A percentile compares a stretch with the other conserved stretches of the same genome.
Evolutionary conservation across 2,329 filamentous ascomycete genomes (phyloP).

Genomic region (Fusarium udum): DNA sequence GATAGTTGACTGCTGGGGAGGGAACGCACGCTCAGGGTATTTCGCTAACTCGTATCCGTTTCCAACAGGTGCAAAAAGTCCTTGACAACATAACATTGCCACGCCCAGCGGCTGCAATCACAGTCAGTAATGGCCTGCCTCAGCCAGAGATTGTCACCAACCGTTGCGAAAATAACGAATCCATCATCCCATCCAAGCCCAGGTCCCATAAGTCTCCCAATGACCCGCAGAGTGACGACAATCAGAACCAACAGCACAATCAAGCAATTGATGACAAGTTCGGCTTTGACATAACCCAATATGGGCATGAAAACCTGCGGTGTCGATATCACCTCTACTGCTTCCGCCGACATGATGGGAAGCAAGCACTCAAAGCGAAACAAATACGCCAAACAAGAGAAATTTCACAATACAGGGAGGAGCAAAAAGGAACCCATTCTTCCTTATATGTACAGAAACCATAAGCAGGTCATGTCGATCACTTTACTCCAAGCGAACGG

Average conservation of each 20-base stretch:
- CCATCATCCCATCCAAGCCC: conserved; percentile 48
- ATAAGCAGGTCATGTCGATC: conserved; percentile 22
- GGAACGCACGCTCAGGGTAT: conserved; percentile 32
- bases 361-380: conserved; percentile 8
- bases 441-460: conserved; percentile 23
- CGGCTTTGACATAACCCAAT: conserved; percentile 39
- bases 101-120: conserved; percentile 37
- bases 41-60: conserved; percentile 36
- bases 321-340: conserved; percentile 23
- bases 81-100: conserved; percentile 43
- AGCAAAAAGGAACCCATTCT: neutral
- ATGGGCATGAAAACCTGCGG: conserved; percentile 24
- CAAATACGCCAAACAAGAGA: neutral
- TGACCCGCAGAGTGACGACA: conserved; percentile 42
- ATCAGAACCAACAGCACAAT: conserved; percentile 45
- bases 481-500: neutral
- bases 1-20: neutral
- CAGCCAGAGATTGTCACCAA: conserved; percentile 6
- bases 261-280: conserved; percentile 46
- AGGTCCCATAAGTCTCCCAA: conserved; percentile 44
- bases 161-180: conserved; percentile 43
- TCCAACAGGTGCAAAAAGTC: conserved; percentile 40
- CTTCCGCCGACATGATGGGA: conserved; percentile 10
- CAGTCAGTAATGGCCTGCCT: conserved; percentile 4
- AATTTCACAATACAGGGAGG: neutral